Percentiles rank a stretch among this genome's conserved stretches.
These are phyloP conservation scores for Asterophora parasitica DNA, from an alignment of 768 basidiomycete species.

Conservation along the genomic window DNA sequence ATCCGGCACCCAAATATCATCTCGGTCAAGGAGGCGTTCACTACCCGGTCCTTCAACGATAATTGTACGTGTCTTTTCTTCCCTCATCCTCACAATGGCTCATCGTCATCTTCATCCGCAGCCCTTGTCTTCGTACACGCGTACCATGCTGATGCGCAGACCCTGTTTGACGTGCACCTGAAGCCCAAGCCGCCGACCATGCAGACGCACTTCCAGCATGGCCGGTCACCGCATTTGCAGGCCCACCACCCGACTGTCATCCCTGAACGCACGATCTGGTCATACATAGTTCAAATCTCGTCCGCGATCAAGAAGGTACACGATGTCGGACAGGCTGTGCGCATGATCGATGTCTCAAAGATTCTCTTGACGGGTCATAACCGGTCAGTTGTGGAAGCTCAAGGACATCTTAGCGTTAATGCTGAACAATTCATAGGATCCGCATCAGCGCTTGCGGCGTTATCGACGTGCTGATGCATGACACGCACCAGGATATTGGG, in stretches of 20 bases:
- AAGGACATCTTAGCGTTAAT: too few relatives aligned
- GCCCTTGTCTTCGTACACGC: constrained; percentile 91
- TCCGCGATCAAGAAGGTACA: constrained; percentile 86
- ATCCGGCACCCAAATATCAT: constrained; percentile 86
- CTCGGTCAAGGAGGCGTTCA: constrained; percentile 86
- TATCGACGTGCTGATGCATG: constrained; percentile 79
- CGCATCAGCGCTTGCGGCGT: constrained; percentile 86
- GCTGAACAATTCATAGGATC: constrained; percentile 39
- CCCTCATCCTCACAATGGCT: not conserved
- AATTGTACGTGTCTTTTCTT: constrained; percentile 56
- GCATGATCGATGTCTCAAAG: constrained; percentile 83
- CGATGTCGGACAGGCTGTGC: constrained; percentile 70
- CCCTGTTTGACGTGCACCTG: constrained; percentile 75
- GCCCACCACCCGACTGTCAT: constrained; percentile 33
- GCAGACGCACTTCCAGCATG: constrained; percentile 18
- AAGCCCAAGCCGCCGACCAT: constrained; percentile 42
- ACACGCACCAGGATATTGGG: constrained; percentile 54
- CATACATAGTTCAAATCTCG: constrained; percentile 86
- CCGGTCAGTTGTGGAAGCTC: constrained; percentile 39
- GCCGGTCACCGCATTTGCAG: constrained; percentile 20
- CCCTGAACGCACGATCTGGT: constrained; percentile 85
- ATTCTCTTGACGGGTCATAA: constrained; percentile 87
- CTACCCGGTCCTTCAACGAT: constrained; percentile 88
- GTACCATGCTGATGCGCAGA: constrained; percentile 80
- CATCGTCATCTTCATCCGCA: constrained; percentile 23